Evolutionary conservation across 805 yeast genomes (phyloP), one percentile per base, ranked within the genome.

Genomic region (Candida boleticola): DNA sequence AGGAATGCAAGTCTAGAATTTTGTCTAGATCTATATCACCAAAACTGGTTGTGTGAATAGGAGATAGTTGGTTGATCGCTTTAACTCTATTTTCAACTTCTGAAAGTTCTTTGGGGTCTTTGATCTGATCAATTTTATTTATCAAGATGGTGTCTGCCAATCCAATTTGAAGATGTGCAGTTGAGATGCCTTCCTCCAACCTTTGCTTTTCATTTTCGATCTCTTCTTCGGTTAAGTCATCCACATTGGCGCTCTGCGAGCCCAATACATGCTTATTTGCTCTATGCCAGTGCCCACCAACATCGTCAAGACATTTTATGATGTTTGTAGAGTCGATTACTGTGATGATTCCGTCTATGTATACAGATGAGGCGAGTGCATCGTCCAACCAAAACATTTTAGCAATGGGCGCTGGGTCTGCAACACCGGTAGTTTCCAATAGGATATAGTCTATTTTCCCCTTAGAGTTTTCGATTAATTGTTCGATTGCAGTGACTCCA

Each of bases 361-460:
- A 86, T 1, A 93, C 89, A 50, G 82, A 83, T 3, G 96, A 82
- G 13, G 83, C 75, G 44, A 93, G 69, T 0, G 90, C 97, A 19
- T 87, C 92, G 60, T 93, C 99, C 23, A 90, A 73, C 99, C 99
- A 93, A 63, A 93, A 93, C 97, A 92, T 92, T 49, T 82, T 79
- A 3, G 97, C 97, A 21, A 93, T 89, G 0, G 98, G 98, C 0
- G 90, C 97, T 0, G 99, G 99, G 57, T 93, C 98, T 0, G 99
- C 99, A 13, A 93, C 75, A 0, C 99, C 99, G 0, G 96, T 89
- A 0, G 99, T 93, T 58, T 93, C 99, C 40, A 93, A 67, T 19
- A 93, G 60, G n/a, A 93, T 89, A 57, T 92, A 85, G 62, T 93
- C 99, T 39, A 92, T 89, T 39, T 76, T 75, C 25, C 79, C 83